Base-by-base conservation (phyloP, 2,329 filamentous ascomycete species). In the Sarocladiaceae sp. region DNA sequence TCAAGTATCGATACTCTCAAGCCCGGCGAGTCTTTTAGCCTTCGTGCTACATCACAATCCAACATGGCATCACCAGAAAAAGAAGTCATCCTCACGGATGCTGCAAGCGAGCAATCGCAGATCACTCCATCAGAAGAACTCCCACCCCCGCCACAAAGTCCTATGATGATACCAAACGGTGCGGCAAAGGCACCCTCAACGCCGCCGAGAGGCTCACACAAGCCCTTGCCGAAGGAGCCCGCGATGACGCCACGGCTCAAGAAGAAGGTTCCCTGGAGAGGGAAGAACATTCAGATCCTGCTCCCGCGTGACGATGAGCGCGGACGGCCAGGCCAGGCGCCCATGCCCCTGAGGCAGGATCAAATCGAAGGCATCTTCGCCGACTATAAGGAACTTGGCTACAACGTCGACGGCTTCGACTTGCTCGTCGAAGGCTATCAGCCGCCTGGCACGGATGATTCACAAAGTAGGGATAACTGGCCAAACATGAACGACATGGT, bases 221-320 rank as follows among this genome's bases (percentile, higher is more conserved):
- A 63, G 50, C 56, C 60, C 33, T 51, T 65, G 12, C 60, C 64
- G 1, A 66, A 64, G 43, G 65, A 66, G 20, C 57, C 64, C 5
- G 60, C 64, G 3, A 60, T 65, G 37, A 76, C 76, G 5, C 77
- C 78, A n/a, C 68, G 78, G 11, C 50, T 77, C 6, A 86, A 76
- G 65, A 89, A 85, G 60, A 87, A 83, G 64, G 70, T 90, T 2
- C 73, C 75, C 35, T 89, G 85, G 83, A 83, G 76, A 55, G 83
- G 82, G 46, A 89, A 88, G 65, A 81, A 78, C 47, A 87, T 88
- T 44, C 63, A 86, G 54, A 80, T 90, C 33, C 68, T 82, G 20
- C 65, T 90, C 16, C 86, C 85, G 5, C 67, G 75, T 35, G 80
- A 86, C 49, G 82, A 85, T 43, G 73, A 78, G 44, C 74, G 83